A percentile compares a stretch with the other conserved stretches of the same genome.
phyloP scores from a whole-genome alignment of 2,329 filamentous ascomycete species.

The Didymella pinodella region DNA sequence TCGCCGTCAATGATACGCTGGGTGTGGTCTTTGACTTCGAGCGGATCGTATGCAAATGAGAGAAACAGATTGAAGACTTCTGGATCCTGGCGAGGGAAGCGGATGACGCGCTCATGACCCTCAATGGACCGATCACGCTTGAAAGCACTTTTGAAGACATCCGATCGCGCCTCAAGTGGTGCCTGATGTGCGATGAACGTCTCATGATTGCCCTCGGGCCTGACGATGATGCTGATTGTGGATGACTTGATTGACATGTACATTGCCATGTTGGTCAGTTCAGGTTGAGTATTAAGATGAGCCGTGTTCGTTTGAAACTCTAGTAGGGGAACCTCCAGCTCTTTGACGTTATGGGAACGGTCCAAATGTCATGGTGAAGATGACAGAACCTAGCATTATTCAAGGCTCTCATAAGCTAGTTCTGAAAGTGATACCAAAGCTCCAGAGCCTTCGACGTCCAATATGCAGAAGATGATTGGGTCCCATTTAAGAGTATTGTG shows the following conservation, averaged over 20 bases:
- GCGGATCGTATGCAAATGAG: neutral
- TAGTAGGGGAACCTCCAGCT: neutral
- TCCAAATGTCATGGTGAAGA: too few relatives aligned
- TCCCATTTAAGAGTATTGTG: too few relatives aligned
- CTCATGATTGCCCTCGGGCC: neutral
- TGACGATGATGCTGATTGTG: neutral
- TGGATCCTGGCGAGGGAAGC: neutral
- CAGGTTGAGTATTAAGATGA: neutral
- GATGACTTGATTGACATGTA: neutral
- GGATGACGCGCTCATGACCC: neutral
- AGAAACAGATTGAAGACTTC: neutral
- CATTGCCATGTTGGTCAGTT: neutral
- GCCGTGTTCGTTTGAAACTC: neutral
- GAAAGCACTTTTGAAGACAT: neutral
- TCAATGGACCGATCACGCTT: neutral
- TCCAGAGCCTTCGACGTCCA: too few relatives aligned
- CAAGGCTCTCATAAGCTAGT: too few relatives aligned
- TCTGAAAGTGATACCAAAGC: too few relatives aligned
- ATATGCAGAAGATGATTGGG: too few relatives aligned
- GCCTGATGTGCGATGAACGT: neutral
- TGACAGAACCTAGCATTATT: too few relatives aligned
- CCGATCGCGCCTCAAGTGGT: neutral
- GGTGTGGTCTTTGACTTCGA: neutral
- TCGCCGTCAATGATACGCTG: neutral
- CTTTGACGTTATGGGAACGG: neutral